These are phyloP conservation scores for Hygrophoropsis aurantiaca DNA, from an alignment of 768 basidiomycete species.

Conservation along the genomic window DNA sequence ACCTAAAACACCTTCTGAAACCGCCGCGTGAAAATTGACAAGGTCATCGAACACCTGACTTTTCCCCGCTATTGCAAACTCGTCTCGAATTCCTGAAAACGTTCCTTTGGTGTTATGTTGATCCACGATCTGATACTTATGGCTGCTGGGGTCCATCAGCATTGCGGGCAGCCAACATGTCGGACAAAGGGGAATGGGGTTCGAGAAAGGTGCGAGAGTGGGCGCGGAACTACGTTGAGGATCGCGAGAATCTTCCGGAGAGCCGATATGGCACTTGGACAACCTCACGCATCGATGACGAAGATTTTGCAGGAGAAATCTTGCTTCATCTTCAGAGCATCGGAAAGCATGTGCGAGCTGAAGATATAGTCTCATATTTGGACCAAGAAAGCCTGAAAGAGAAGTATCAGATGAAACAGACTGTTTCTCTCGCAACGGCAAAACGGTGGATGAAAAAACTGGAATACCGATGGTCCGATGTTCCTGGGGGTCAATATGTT, in stretches of 20 bases:
- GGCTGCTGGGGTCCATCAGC: no score
- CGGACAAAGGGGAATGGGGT: neutral
- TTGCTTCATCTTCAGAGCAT: conserved; percentile 11
- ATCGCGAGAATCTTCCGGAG: neutral
- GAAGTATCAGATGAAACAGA: conserved; percentile 14
- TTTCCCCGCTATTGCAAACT: neutral
- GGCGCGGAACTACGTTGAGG: neutral
- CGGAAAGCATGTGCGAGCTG: conserved; percentile 18
- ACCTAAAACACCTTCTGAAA: neutral
- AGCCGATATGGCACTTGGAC: neutral
- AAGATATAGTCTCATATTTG: conserved; percentile 12
- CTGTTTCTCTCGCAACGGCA: conserved; percentile 31
- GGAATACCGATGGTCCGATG: conserved; percentile 18
- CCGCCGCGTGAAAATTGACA: neutral
- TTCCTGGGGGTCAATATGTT: conserved; percentile 30
- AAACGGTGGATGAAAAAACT: conserved; percentile 33
- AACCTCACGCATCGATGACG: neutral
- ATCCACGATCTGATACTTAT: no score
- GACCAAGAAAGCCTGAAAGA: conserved; percentile 6
- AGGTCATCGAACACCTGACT: no score
- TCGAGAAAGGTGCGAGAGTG: neutral
- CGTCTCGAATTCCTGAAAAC: neutral
- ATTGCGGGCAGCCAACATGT: no score
- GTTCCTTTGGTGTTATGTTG: neutral
- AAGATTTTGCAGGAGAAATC: neutral